phyloP scores from a whole-genome alignment of 148 eudicot genomes.

The Rhododendron ferrugineum region DNA sequence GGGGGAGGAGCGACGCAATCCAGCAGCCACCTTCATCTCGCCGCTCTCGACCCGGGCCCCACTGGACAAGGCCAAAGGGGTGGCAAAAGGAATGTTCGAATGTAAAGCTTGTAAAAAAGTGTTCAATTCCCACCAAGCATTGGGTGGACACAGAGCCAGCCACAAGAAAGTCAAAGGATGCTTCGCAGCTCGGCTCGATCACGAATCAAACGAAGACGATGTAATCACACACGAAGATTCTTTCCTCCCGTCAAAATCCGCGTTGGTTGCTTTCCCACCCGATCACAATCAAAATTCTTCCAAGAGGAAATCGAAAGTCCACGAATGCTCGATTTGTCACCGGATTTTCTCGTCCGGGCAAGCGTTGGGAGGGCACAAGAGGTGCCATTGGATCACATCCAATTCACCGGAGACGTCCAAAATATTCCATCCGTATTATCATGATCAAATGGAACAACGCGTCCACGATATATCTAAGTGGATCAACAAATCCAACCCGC shows the following conservation, averaged over 20 bases:
- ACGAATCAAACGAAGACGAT: constrained; percentile 17
- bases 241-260: constrained; percentile 24
- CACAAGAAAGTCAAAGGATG: constrained; percentile 61
- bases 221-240: constrained; percentile 26
- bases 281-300: constrained; percentile 19
- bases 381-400: constrained; percentile 92
- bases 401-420: constrained; percentile 46
- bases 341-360: constrained; percentile 74
- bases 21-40: background rate
- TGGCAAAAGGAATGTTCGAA: constrained; percentile 36
- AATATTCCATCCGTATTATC: constrained; percentile 18
- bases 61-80: constrained; percentile 34
- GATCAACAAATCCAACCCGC: constrained; percentile 23
- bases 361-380: constrained; percentile 89
- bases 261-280: constrained; percentile 23
- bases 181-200: constrained; percentile 40
- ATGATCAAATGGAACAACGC: background rate
- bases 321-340: constrained; percentile 79
- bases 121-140: constrained; percentile 53
- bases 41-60: background rate
- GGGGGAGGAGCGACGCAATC: constrained; percentile 28
- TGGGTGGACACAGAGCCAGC: constrained; percentile 57
- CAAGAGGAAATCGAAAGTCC: constrained; percentile 60
- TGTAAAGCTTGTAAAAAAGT: constrained; percentile 60
- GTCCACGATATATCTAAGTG: constrained; percentile 7